phyloP scores from a whole-genome alignment of 2,329 filamentous ascomycete species.

The Metarhizium rileyi region DNA sequence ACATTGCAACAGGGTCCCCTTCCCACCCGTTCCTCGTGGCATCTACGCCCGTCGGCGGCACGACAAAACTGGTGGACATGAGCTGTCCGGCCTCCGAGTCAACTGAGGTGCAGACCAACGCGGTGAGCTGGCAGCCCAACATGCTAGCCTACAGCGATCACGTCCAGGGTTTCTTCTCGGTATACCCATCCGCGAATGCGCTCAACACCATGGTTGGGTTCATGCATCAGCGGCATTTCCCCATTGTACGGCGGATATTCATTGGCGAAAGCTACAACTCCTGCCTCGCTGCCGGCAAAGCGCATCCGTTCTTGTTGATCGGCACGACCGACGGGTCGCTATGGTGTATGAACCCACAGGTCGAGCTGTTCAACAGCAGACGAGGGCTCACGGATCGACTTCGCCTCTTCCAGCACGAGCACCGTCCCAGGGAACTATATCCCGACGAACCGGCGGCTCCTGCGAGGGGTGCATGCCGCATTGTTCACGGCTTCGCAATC shows the following conservation, averaged over 20 bases:
- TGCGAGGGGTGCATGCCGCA: constrained; percentile 37
- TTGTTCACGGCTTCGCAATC: constrained; percentile 40
- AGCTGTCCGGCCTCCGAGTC: constrained; percentile 41
- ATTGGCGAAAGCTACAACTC: constrained; percentile 40
- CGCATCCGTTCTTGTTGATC: constrained; percentile 43
- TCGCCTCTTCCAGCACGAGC: constrained; percentile 44
- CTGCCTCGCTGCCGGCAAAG: constrained; percentile 37
- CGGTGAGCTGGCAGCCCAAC: constrained; percentile 42
- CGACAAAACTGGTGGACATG: constrained; percentile 43
- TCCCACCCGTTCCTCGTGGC: constrained; percentile 46
- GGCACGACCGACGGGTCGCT: constrained; percentile 46
- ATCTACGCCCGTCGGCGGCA: constrained; percentile 44
- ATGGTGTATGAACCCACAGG: constrained; percentile 33
- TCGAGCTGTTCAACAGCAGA: constrained; percentile 25
- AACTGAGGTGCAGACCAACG: constrained; percentile 41
- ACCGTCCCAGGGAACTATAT: constrained; percentile 27
- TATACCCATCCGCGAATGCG: constrained; percentile 42
- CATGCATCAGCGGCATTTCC: constrained; percentile 41
- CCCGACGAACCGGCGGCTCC: constrained; percentile 17
- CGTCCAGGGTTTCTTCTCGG: constrained; percentile 43
- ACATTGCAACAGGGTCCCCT: constrained; percentile 46
- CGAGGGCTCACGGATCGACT: constrained; percentile 25
- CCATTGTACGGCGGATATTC: constrained; percentile 41
- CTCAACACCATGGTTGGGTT: constrained; percentile 44
- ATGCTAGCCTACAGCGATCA: constrained; percentile 46